Conservation (phyloP, 2,329 filamentous ascomycete genomes). For the Acrodontium crateriforme region DNA sequence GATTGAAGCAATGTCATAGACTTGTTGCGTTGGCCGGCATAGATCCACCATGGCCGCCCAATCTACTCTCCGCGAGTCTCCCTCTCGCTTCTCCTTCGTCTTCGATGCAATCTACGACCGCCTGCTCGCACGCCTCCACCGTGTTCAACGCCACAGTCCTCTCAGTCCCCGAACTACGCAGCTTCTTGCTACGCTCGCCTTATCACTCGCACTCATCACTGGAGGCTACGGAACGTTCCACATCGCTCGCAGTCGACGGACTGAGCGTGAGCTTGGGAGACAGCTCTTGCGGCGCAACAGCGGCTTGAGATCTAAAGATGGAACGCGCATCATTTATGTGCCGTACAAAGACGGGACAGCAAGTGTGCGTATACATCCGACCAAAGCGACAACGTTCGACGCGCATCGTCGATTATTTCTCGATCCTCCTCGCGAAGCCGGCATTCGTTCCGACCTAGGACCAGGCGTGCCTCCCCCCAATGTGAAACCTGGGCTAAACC, state of each 20-base stretch:
- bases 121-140: conserved; percentile 31
- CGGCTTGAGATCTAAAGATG: conserved; percentile 85
- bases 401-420: conserved; percentile 87
- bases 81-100: conserved; percentile 17
- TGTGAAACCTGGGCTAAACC: conserved; percentile 84
- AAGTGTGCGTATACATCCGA: conserved; percentile 69
- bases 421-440: conserved; percentile 61
- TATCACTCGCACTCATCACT: conserved; percentile 66
- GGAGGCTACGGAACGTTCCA: conserved; percentile 64
- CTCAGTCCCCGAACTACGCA: conserved; percentile 57
- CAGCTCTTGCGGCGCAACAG: conserved; percentile 82
- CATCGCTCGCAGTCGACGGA: conserved; percentile 59
- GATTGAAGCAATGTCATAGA: too few species aligned
- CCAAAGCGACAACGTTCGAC: conserved; percentile 88
- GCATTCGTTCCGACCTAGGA: conserved; percentile 33
- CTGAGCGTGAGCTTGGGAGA: conserved; percentile 69
- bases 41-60: conserved; percentile 82
- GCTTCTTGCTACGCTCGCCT: conserved; percentile 60
- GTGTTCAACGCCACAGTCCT: conserved; percentile 36
- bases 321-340: conserved; percentile 86
- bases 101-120: conserved; percentile 28
- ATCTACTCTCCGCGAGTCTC: conserved; percentile 52
- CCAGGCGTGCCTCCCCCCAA: conserved; percentile 64
- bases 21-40: too few species aligned
- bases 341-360: conserved; percentile 78